Evolutionary conservation across 1,284 basidiomycete genomes (phyloP).

Genomic region (Ganoderma sinense): DNA sequence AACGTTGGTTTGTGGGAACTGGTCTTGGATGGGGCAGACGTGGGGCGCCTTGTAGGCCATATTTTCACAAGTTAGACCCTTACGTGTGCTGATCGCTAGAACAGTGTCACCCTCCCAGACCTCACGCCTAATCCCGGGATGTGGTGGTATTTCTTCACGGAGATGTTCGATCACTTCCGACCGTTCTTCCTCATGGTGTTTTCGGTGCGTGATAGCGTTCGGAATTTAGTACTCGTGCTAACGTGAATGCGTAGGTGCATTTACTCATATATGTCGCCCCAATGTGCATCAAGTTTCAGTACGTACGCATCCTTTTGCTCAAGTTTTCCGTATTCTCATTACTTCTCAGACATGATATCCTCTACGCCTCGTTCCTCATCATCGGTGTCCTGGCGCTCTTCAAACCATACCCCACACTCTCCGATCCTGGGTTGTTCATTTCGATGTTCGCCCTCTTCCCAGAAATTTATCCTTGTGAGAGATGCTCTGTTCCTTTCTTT

Average conservation of each 20-base stretch:
- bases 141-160: constrained; percentile 99
- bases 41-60: constrained; percentile 81
- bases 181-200: constrained; percentile 97
- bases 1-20: constrained; percentile 62
- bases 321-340: neutral
- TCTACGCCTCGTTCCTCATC: constrained; percentile 84
- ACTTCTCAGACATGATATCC: constrained; percentile 76
- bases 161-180: constrained; percentile 99
- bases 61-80: neutral
- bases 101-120: constrained; percentile 69
- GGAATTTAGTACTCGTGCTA: neutral
- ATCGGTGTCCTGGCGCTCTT: constrained; percentile 84
- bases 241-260: constrained; percentile 66
- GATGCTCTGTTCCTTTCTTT: neutral
- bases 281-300: constrained; percentile 89
- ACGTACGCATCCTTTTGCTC: constrained; percentile 34
- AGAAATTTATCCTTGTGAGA: constrained; percentile 84
- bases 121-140: constrained; percentile 93
- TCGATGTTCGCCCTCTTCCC: constrained; percentile 86
- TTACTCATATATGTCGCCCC: constrained; percentile 87
- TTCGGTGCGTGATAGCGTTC: constrained; percentile 61
- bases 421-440: constrained; percentile 88
- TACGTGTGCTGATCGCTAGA: neutral
- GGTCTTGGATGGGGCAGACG: constrained; percentile 75
- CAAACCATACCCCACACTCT: constrained; percentile 92